Evolutionary conservation across 345 rosid genomes (phyloP).

Genomic region (Pugionium dolabratum): DNA sequence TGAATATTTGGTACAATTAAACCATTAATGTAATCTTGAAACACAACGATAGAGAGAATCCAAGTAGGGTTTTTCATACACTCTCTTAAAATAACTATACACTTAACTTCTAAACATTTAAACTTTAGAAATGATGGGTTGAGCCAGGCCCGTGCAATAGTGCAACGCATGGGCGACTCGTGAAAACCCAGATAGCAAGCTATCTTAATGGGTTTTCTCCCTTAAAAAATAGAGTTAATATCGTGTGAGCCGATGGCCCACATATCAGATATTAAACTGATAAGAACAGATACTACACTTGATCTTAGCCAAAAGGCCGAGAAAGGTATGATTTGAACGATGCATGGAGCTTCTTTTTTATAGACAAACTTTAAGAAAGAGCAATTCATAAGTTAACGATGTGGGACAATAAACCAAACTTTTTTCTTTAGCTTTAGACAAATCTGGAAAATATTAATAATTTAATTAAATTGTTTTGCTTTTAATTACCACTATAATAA

Average conservation of each 20-base stretch:
- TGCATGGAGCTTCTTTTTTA: background rate
- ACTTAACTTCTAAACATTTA: background rate
- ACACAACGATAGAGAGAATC: too few species aligned
- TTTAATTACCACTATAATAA: too few species aligned
- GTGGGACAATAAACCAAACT: constrained; percentile 22
- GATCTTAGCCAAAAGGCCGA: constrained; percentile 79
- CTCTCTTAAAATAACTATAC: too few species aligned
- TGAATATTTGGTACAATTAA: too few species aligned
- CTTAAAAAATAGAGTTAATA: constrained; percentile 37
- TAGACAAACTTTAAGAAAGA: background rate
- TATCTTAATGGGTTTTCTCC: constrained; percentile 17
- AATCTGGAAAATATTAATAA: background rate
- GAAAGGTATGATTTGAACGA: constrained; percentile 40
- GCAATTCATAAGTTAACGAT: background rate
- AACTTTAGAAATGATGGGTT: background rate
- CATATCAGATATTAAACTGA: constrained; percentile 68
- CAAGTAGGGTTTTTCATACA: too few species aligned
- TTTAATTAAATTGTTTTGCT: too few species aligned
- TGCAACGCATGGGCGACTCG: constrained; percentile 39
- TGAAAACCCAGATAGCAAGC: constrained; percentile 35
- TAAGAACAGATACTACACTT: constrained; percentile 70
- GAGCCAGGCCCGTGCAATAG: constrained; percentile 38
- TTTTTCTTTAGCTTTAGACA: background rate
- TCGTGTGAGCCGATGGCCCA: constrained; percentile 37
- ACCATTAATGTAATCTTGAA: too few species aligned